These are phyloP conservation scores for Gossypium sturtianum DNA, from an alignment of 345 rosid genomes.

Conservation along the genomic window DNA sequence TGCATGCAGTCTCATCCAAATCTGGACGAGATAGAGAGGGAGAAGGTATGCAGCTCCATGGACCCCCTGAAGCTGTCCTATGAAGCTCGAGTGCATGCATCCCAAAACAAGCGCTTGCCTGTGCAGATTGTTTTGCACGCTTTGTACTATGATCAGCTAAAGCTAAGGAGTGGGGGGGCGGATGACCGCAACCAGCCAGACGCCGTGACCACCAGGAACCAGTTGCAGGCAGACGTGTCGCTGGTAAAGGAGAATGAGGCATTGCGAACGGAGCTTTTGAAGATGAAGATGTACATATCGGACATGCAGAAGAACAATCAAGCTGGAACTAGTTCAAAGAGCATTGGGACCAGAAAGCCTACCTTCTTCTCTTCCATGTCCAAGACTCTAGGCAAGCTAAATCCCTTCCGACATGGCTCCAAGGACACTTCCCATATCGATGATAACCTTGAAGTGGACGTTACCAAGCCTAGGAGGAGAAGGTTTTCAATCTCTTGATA, in stretches of 20 bases:
- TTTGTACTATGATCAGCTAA: slow-evolving; percentile 82
- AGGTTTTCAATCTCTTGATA: slow-evolving; percentile 78
- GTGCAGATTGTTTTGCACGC: slow-evolving; percentile 84
- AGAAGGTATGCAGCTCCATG: slow-evolving; percentile 85
- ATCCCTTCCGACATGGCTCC: slow-evolving; percentile 79
- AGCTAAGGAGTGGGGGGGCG: slow-evolving; percentile 59
- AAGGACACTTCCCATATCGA: slow-evolving; percentile 79
- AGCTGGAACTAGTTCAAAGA: slow-evolving; percentile 22
- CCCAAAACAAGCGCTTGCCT: slow-evolving; percentile 88
- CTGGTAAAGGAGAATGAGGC: slow-evolving; percentile 81
- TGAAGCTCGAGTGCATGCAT: slow-evolving; percentile 94
- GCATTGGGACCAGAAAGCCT: slow-evolving; percentile 25
- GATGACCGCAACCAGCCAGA: slow-evolving; percentile 29
- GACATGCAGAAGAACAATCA: slow-evolving; percentile 52
- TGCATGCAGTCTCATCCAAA: slow-evolving; percentile 56
- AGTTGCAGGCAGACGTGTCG: slow-evolving; percentile 56
- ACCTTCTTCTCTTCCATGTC: slow-evolving; percentile 82
- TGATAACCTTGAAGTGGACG: slow-evolving; percentile 41
- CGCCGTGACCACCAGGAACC: slow-evolving; percentile 46
- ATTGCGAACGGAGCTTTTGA: slow-evolving; percentile 64
- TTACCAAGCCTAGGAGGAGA: slow-evolving; percentile 84
- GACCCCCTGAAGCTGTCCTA: slow-evolving; percentile 78
- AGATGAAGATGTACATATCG: slow-evolving; percentile 73
- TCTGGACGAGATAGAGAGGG: slow-evolving; percentile 87
- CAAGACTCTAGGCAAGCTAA: slow-evolving; percentile 74